A percentile compares a stretch with the other conserved stretches of the same genome.
phyloP scores from a whole-genome alignment of 768 basidiomycete species.

The Suillus cothurnatus region DNA sequence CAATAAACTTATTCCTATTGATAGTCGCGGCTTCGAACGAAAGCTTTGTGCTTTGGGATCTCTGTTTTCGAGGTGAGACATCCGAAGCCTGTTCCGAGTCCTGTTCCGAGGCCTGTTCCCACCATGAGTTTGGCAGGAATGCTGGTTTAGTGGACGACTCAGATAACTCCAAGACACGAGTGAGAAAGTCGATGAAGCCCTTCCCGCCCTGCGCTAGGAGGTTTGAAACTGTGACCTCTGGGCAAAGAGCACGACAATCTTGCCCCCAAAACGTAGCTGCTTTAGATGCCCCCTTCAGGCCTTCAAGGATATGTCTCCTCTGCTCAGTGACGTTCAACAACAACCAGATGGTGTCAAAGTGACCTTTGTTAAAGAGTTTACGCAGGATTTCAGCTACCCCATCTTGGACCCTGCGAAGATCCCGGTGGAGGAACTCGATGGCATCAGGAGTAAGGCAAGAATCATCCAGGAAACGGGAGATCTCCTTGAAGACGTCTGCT shows the following conservation, averaged over 20 bases:
- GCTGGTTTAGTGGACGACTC: background rate
- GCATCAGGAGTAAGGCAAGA: too few relatives aligned
- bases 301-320: constrained; percentile 18
- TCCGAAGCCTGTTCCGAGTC: constrained; percentile 13
- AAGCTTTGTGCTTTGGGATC: constrained; percentile 2
- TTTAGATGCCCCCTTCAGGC: constrained; percentile 15
- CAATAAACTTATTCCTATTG: constrained; percentile 21
- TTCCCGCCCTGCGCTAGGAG: constrained; percentile 15
- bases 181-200: constrained; percentile 11
- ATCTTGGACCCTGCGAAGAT: background rate
- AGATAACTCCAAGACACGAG: constrained; percentile 1
- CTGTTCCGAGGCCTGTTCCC: constrained; percentile 11
- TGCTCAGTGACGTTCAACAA: constrained; percentile 17
- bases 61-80: constrained; percentile 4
- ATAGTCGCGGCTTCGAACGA: constrained; percentile 15
- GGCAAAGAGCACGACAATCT: constrained; percentile 21
- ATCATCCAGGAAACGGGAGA: constrained; percentile 1
- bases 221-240: constrained; percentile 16
- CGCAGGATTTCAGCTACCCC: background rate
- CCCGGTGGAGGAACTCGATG: constrained; percentile 8
- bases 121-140: constrained; percentile 4
- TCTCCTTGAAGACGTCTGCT: constrained; percentile 12
- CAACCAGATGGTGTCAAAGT: constrained; percentile 18
- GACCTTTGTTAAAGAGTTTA: background rate
- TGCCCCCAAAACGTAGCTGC: constrained; percentile 1